Conservation (phyloP, 257 asterid genomes). For the Solanum appendiculatum region DNA sequence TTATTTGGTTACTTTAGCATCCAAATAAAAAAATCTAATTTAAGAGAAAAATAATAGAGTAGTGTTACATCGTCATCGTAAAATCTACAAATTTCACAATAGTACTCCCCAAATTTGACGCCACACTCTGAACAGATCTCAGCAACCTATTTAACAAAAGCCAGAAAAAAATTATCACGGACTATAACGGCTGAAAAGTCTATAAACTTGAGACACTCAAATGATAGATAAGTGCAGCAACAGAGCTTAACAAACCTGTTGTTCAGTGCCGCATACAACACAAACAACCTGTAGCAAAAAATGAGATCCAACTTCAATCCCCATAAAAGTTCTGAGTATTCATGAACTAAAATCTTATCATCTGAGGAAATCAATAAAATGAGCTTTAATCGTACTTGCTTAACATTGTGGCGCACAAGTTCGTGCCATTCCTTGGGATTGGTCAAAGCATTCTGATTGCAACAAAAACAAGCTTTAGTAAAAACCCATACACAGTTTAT, state of each 20-base stretch:
- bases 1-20: not conserved
- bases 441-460: constrained; percentile 42
- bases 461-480: not conserved
- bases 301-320: not conserved
- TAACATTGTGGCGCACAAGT: constrained; percentile 38
- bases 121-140: constrained; percentile 61
- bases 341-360: not conserved
- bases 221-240: not conserved
- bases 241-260: constrained; percentile 14
- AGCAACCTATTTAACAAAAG: constrained; percentile 34
- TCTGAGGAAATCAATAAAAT: not conserved
- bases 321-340: not conserved
- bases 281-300: constrained; percentile 19
- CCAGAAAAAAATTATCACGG: not conserved
- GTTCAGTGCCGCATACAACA: constrained; percentile 27
- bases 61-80: constrained; percentile 71
- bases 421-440: constrained; percentile 75
- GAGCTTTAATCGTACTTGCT: not conserved
- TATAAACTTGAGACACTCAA: not conserved
- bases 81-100: constrained; percentile 72
- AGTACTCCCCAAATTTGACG: constrained; percentile 80
- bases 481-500: not conserved
- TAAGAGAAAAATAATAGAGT: constrained; percentile 1
- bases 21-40: not conserved
- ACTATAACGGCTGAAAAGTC: not conserved